Percentiles rank a stretch among this genome's conserved stretches.
Conservation (phyloP, 805 yeast genomes). For the Wickerhamomyces kurtzmanii region DNA sequence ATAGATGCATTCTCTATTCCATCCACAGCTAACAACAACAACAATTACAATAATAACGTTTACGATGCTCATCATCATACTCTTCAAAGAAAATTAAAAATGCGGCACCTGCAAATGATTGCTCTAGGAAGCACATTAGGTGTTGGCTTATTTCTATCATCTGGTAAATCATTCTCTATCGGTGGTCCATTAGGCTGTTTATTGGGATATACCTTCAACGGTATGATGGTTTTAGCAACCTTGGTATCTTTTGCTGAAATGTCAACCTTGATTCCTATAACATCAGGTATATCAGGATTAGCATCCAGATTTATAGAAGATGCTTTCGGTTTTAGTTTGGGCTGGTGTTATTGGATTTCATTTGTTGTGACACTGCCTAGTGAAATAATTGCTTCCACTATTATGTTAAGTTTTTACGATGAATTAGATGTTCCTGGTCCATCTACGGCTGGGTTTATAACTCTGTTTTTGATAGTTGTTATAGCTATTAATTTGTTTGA, state of each 20-base stretch:
- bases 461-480: conserved; percentile 42
- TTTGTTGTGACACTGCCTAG: conserved; percentile 69
- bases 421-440: conserved; percentile 37
- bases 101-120: conserved; percentile 67
- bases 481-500: conserved; percentile 50
- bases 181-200: conserved; percentile 76
- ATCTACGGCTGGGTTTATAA: conserved; percentile 54
- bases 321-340: conserved; percentile 67
- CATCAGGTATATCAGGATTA: conserved; percentile 69
- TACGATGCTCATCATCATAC: no score
- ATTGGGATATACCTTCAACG: conserved; percentile 56
- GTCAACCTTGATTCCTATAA: conserved; percentile 71
- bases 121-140: conserved; percentile 76
- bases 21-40: no score
- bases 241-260: conserved; percentile 76
- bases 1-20: no score
- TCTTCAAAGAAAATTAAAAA: conserved; percentile 49
- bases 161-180: conserved; percentile 63
- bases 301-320: conserved; percentile 71
- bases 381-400: conserved; percentile 72
- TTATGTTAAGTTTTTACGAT: conserved; percentile 63
- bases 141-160: conserved; percentile 60
- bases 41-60: no score
- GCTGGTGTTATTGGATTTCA: conserved; percentile 69
- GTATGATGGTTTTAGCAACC: conserved; percentile 55